These are phyloP conservation scores for Diaporthe destruens DNA, from an alignment of 2,329 filamentous ascomycete genomes.

Conservation along the genomic window DNA sequence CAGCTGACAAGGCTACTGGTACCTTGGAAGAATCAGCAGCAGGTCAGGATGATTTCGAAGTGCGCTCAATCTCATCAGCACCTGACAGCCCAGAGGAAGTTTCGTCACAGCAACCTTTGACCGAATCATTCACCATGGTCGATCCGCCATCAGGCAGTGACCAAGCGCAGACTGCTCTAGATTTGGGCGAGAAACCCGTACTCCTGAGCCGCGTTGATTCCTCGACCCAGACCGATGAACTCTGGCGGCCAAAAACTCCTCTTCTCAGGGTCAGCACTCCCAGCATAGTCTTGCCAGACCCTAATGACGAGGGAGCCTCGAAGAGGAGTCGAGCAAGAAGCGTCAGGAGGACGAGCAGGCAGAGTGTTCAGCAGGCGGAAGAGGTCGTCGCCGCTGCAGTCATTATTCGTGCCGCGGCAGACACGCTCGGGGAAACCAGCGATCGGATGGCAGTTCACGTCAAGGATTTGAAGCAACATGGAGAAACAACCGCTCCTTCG, in stretches of 20 bases:
- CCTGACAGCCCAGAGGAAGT: conserved; percentile 21
- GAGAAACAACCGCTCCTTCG: conserved; percentile 37
- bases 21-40: not conserved
- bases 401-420: conserved; percentile 65
- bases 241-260: conserved; percentile 37
- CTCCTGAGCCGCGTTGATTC: conserved; percentile 46
- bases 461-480: conserved; percentile 46
- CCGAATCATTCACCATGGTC: conserved; percentile 44
- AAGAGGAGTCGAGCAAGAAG: conserved; percentile 57
- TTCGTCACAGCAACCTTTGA: conserved; percentile 40
- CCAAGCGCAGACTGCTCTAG: conserved; percentile 26
- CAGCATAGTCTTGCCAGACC: conserved; percentile 60
- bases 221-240: conserved; percentile 49
- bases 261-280: conserved; percentile 57
- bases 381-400: conserved; percentile 67
- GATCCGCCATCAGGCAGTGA: conserved; percentile 27
- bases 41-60: conserved; percentile 13
- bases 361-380: conserved; percentile 61
- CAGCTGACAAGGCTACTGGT: conserved; percentile 23
- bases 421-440: conserved; percentile 51
- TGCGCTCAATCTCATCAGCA: conserved; percentile 10
- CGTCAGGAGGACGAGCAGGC: conserved; percentile 59
- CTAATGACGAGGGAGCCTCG: conserved; percentile 54
- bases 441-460: conserved; percentile 45
- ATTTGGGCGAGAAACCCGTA: conserved; percentile 31